These are phyloP conservation scores for Cercospora zeina DNA, from an alignment of 2,329 filamentous ascomycete genomes.

Conservation along the genomic window DNA sequence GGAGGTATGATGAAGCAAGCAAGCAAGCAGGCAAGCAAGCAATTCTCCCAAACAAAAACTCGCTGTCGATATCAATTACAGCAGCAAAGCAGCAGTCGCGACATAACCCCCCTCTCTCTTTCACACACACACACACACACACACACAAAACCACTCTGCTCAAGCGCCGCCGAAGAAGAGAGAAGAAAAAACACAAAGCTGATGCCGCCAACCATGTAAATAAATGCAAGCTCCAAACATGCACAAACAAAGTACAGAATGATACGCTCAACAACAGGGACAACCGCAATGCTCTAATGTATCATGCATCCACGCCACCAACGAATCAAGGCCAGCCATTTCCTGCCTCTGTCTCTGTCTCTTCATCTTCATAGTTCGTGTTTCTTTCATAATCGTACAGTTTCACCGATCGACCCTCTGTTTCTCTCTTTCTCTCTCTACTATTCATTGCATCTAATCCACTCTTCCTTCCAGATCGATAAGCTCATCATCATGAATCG, in stretches of 20 bases:
- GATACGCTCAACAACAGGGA: not conserved
- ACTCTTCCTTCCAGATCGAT: slow-evolving; percentile 14
- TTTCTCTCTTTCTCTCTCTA: not conserved
- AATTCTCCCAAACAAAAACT: too few species aligned
- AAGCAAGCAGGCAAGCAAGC: too few species aligned
- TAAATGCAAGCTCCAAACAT: not conserved
- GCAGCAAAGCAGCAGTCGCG: too few species aligned
- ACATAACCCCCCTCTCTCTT: too few species aligned
- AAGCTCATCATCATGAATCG: slow-evolving; percentile 22
- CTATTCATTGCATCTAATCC: not conserved
- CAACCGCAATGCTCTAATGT: not conserved
- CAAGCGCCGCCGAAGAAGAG: not conserved
- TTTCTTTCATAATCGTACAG: slow-evolving; percentile 18
- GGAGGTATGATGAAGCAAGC: too few species aligned
- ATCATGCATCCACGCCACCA: not conserved
- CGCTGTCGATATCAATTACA: not conserved
- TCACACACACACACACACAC: too few species aligned
- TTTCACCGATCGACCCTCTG: not conserved
- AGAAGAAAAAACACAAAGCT: too few species aligned
- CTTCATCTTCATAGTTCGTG: not conserved
- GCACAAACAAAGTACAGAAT: not conserved
- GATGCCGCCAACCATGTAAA: too few species aligned
- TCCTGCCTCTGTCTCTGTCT: not conserved
- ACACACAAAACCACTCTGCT: not conserved
- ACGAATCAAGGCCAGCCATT: not conserved